Evolutionary conservation across 2,329 filamentous ascomycete genomes (phyloP).

Genomic region (Simplicillium aogashimaense): DNA sequence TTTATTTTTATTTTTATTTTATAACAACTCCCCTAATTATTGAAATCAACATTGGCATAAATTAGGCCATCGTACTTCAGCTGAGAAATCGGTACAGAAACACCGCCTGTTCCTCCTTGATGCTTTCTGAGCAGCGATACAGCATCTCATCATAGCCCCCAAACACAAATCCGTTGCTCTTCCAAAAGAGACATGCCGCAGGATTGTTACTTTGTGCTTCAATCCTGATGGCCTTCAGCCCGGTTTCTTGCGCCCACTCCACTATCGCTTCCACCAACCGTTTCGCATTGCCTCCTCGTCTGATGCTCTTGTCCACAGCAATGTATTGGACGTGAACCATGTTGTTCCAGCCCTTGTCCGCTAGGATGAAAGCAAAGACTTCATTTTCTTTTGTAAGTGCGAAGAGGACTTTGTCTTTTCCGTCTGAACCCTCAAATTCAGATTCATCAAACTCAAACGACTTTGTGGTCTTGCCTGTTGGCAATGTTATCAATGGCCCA

Average conservation of each 20-base stretch:
- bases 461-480: constrained; percentile 1
- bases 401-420: constrained; percentile 2
- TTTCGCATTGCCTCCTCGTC: constrained; percentile 7
- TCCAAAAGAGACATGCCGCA: constrained; percentile 9
- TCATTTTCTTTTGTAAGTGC: constrained; percentile 1
- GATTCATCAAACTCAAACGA: constrained; percentile 5
- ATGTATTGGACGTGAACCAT: constrained; percentile 9
- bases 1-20: no score
- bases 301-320: constrained; percentile 7
- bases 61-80: no score
- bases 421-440: constrained; percentile 2
- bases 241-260: constrained; percentile 8
- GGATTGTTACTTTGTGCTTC: constrained; percentile 10
- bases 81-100: constrained; percentile 9
- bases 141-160: constrained; percentile 11
- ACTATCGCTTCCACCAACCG: constrained; percentile 7
- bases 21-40: no score
- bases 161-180: constrained; percentile 9
- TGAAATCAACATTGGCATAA: no score
- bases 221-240: constrained; percentile 5
- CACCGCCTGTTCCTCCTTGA: constrained; percentile 7
- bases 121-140: constrained; percentile 6
- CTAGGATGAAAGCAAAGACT: constrained; percentile 7
- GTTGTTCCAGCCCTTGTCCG: constrained; percentile 9
- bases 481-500: constrained; percentile 3